Evolutionary conservation across 108 stramenopile species (phyloP), one percentile per base, ranked within the genome.

Genomic region (Nitzschia sp.): DNA sequence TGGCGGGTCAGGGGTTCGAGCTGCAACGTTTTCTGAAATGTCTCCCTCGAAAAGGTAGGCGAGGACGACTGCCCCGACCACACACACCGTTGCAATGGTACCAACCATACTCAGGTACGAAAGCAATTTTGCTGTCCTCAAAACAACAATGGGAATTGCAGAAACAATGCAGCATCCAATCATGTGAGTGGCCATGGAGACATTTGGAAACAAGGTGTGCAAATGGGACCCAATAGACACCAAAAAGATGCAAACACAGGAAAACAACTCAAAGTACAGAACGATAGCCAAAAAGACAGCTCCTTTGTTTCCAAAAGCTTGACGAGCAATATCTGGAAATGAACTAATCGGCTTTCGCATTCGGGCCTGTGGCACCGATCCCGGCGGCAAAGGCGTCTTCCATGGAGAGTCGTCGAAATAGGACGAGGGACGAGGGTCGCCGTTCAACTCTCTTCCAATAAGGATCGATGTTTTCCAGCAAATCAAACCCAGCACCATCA

Each of bases 191-290:
- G 69, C 42, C 44, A 63, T 63, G 8, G 85, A 74, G 20, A 85
- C 51, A 10, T n/a, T 43, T 10, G 89, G 89, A 42, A 90, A 86
- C 15, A 91, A 57, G 0, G 69, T 73, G 56, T 81, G 73, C 41
- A 91, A 55, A 66, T 91, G 90, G 70, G 88, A 86, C 11, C 83
- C 86, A 48, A 88, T 62, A n/a, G 83, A 83, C 8, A 88, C 85
- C 21, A 91, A 79, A 59, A 91, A 91, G 53, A 91, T 91, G 44
- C 82, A 69, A 24, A 91, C 55, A 69, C 90, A 88, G 25, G 87
- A 88, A 65, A 91, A 88, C 22, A 91, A 75, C 72, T 91, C 90
- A 65, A 91, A 91, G 73, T 91, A 91, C 12, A 91, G 51, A 21
- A 88, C 77, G 21, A 72, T 41, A 5, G 83, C 84, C 24, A 91